These are phyloP conservation scores for Triadica sebifera DNA, from an alignment of 345 rosid species.

Conservation along the genomic window DNA sequence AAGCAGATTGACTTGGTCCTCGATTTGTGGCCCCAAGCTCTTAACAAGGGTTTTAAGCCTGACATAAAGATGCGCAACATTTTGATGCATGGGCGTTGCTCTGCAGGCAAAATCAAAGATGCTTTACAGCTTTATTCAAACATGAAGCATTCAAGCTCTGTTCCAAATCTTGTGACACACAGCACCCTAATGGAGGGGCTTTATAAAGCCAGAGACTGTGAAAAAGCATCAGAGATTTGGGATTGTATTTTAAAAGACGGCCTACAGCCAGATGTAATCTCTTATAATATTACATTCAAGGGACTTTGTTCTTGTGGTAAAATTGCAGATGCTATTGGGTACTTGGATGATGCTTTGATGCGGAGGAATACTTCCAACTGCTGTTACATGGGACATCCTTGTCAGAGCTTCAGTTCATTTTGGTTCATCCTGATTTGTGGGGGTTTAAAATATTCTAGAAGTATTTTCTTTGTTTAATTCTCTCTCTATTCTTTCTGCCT, in stretches of 20 bases:
- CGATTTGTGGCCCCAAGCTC: conserved; percentile 60
- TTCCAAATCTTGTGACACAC: conserved; percentile 77
- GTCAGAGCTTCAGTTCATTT: conserved; percentile 58
- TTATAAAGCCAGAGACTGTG: conserved; percentile 54
- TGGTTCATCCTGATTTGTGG: conserved; percentile 9
- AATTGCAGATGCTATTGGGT: conserved; percentile 53
- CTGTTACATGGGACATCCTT: conserved; percentile 77
- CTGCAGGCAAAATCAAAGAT: conserved; percentile 63
- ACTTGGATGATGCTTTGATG: conserved; percentile 64
- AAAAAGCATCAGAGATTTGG: conserved; percentile 67
- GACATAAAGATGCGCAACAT: conserved; percentile 75
- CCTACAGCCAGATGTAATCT: conserved; percentile 67
- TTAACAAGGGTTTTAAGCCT: conserved; percentile 55
- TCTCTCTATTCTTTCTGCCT: neutral
- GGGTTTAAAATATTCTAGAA: conserved; percentile 1
- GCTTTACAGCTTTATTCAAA: conserved; percentile 56
- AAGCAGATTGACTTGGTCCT: conserved; percentile 65
- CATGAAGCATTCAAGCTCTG: conserved; percentile 49
- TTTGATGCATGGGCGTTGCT: conserved; percentile 75
- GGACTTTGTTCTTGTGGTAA: conserved; percentile 72
- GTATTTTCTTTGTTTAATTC: neutral
- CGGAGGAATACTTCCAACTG: conserved; percentile 59
- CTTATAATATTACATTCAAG: conserved; percentile 70
- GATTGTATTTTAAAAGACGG: conserved; percentile 48
- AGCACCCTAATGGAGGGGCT: conserved; percentile 88